Conservation (phyloP, 2,329 filamentous ascomycete species). For the Tolypocladium sp. region DNA sequence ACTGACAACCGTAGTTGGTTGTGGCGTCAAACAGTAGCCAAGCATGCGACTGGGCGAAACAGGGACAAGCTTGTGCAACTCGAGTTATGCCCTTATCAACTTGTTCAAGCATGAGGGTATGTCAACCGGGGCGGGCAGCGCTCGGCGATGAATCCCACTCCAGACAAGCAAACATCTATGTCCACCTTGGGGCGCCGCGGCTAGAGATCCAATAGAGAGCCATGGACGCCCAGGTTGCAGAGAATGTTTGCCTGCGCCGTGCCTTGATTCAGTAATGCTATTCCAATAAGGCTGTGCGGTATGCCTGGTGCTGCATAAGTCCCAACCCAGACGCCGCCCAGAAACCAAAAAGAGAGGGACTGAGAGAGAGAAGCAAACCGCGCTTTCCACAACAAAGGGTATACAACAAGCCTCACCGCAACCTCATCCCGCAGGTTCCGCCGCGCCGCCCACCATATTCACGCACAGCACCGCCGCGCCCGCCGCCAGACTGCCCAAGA, state of each 20-base stretch:
- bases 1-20: background rate
- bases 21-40: background rate
- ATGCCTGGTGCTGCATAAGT: background rate
- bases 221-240: background rate
- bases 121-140: background rate
- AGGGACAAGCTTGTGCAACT: too few species aligned
- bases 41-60: background rate
- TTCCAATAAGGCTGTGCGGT: background rate
- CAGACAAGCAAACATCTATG: background rate
- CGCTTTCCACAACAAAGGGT: background rate
- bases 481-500: slow-evolving; percentile 23
- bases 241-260: background rate
- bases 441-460: slow-evolving; percentile 10
- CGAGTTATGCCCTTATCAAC: too few species aligned
- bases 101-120: too few species aligned
- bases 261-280: background rate
- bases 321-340: background rate
- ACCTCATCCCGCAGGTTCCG: background rate
- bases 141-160: background rate
- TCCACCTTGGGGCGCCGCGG: background rate
- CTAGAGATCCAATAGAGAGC: background rate
- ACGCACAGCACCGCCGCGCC: slow-evolving; percentile 20
- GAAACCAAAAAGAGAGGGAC: background rate
- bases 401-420: too few species aligned
- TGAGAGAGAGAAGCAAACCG: background rate